Base-by-base conservation (phyloP, 208 protist species). In the Wallacemonas collosoma region DNA sequence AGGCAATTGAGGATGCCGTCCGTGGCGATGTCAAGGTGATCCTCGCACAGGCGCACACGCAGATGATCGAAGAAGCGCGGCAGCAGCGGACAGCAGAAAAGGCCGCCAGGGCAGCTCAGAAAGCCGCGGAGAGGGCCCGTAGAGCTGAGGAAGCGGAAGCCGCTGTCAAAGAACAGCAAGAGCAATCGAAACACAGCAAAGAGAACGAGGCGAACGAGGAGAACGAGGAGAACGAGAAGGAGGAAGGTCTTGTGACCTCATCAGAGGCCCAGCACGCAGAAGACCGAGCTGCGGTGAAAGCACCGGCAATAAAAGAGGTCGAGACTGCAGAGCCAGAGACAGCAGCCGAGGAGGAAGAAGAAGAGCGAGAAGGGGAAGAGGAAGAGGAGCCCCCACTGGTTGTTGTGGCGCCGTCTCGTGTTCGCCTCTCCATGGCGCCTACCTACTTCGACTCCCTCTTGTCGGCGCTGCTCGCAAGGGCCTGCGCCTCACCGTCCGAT, bases 401-500 rank as follows among this genome's bases (percentile, higher is more conserved):
- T 1, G 66, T 53, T 2, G 15, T 7, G 14, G 36, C 35, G 5
- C 50, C 62, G 4, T 15, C 50, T 3, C 53, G 14, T 8, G 55
- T 80, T 8, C 36, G 68, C 1, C 40, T 43, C 14, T 51, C 71
- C 26, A 69, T 41, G n/a, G 53, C 82, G 45, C 78, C 81, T 8
- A 36, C 48, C 8, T 93, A 90, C 68, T 66, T 90, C 12, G 75
- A 82, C 45, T n/a, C 60, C 8, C n/a, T 93, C 1, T 39, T 86
- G 14, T 58, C 69, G 1, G 70, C 70, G 15, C 57, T 93, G 38
- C 60, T 83, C 38, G 45, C 67, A 61, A 82, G 88, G 6, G 77
- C 82, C 7, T 75, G 75, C 1, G 66, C 87, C 36, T 93, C 88
- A 26, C 77, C 83, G 14, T 77, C 86, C 26, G 85, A 93, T 57